Evolutionary conservation across 108 stramenopile species (phyloP), one percentile per base, ranked within the genome.

Genomic region (Chaetoceros tenuissimus): DNA sequence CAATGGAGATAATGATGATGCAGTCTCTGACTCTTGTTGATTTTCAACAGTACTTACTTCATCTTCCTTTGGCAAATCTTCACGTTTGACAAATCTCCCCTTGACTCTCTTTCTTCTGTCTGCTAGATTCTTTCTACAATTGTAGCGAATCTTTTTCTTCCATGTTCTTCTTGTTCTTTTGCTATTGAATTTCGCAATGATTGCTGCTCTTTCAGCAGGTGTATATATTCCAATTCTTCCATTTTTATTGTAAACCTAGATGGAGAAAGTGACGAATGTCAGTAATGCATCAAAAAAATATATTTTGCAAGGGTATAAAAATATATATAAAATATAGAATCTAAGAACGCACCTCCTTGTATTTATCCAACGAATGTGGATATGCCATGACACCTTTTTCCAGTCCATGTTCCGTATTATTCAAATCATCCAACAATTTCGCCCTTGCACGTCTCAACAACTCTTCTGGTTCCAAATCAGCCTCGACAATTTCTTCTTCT

Each of bases 201-300:
- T 95, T 17, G 94, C 95, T 17, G 86, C 77, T 43, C 98, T 75
- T 74, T 98, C 95, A 2, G 81, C 78, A 21, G 78, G 78, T n/a
- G 94, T 96, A 74, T 97, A 98, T 46, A 97, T 94, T 51, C 98
- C 98, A 47, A 96, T 89, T 40, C 96, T 93, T 2, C 98, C 98
- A 62, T 95, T 75, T 57, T 84, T 92, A 79, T 95, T 96, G 80
- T 96, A 97, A 1, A 92, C 74, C 89, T 91, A 54, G 24, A 31
- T 17, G 16, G 25, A 20, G 17, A 57, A 57, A 26, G 10, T 23
- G 10, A 52, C 26, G 13, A 22, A 52, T 45, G 21, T 25, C 16
- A 20, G 16, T 46, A 17, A n/a, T 48, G 46, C 27, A 43, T 26
- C 27, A 31, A 27, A 31, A 13, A 54, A 1, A 21, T 19, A 16